Base-by-base conservation (phyloP, 2,329 filamentous ascomycete genomes). In the Diaporthe ampelina region DNA sequence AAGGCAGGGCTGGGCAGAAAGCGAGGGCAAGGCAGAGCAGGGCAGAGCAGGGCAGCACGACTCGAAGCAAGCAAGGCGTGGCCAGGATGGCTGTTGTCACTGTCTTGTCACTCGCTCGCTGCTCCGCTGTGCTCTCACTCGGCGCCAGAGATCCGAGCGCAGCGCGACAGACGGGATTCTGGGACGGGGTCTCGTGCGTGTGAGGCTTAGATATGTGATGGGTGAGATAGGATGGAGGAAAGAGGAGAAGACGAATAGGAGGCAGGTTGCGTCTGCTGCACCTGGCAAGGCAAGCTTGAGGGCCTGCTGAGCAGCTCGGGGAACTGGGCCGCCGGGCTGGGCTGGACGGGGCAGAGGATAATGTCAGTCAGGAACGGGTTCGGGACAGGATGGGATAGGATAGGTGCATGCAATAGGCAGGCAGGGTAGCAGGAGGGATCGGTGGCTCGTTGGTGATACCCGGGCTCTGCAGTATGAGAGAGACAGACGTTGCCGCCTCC, bases 161-260 rank as follows among this genome's bases (percentile, higher is more conserved):
- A 54, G 56, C 54, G 61, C 37, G 48, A 29, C 54, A 52, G 56
- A 54, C 35, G 69, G 68, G 65, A 72, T 56, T 56, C 52, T 69
- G 73, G 73, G 56, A 69, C 70, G 43, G 57, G 63, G 26, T 59
- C 59, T 73, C 21, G 37, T 17, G 40, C 9, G 37, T 26, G 24
- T 56, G 74, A 75, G 74, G 74, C 74, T 75, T 75, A 75, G 74
- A 75, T 35, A 59, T 45, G 72, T 61, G 70, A 29, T 52, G 63
- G 52, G 54, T 70, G 71, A 56, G 70, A 72, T 63, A 21, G 48
- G 48, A 68, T 56, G 57, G 54, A 26, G 48, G 32, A 43, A 10
- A 15, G 57, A 45, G 29, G 57, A 63, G 57, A 63, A 63, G n/a
- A 48, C 70, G 70, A 63, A 72, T 72, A 50, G 40, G 59, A 52